These are phyloP conservation scores for Nakataea oryzae DNA, from an alignment of 2,329 filamentous ascomycete genomes.

Conservation along the genomic window DNA sequence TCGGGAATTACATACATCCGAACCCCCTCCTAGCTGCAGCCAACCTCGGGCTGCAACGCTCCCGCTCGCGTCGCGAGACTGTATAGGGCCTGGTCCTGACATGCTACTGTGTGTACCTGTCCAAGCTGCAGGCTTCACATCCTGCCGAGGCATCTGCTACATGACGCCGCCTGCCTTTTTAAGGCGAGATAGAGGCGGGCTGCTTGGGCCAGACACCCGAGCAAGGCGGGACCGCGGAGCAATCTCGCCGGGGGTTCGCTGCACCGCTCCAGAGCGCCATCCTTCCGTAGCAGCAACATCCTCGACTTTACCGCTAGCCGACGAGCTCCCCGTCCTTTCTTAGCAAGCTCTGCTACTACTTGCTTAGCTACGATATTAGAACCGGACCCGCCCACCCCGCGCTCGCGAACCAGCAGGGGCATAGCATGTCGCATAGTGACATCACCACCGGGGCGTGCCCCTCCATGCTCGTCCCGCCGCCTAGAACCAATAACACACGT, in stretches of 20 bases:
- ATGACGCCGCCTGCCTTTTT: too few species aligned
- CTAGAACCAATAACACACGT: neutral
- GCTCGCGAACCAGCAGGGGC: neutral
- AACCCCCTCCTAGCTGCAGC: neutral
- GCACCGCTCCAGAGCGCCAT: too few species aligned
- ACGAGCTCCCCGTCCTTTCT: neutral
- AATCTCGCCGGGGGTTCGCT: neutral
- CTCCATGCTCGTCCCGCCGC: neutral
- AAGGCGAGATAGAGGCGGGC: too few species aligned
- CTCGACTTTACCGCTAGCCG: neutral
- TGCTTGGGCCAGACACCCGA: neutral
- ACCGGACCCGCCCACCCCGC: neutral
- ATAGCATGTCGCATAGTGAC: neutral
- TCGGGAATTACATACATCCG: neutral
- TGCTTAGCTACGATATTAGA: neutral
- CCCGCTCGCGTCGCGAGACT: neutral
- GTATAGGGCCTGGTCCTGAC: neutral
- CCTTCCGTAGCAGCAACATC: neutral
- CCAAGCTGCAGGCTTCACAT: neutral
- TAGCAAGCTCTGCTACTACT: neutral
- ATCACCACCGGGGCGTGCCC: neutral
- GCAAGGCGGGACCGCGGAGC: neutral
- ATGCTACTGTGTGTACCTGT: neutral
- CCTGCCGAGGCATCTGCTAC: neutral
- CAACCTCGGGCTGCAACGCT: neutral